Conservation (phyloP, 192 early-diverging fungal species). For the Linnemannia schmuckeri region DNA sequence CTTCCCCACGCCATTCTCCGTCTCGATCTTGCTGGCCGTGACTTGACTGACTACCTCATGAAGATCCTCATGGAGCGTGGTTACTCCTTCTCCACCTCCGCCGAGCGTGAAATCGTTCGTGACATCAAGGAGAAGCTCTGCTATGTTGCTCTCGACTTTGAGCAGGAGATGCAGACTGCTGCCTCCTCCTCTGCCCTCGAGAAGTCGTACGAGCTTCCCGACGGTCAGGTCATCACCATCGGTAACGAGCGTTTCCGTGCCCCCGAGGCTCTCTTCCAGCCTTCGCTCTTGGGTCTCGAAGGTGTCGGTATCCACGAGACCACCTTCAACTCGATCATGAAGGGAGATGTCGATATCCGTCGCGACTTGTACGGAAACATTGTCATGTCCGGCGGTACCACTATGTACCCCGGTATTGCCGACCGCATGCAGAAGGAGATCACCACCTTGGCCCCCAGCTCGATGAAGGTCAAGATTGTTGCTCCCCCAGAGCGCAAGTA, state of each 20-base stretch:
- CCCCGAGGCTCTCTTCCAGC: slow-evolving; percentile 98
- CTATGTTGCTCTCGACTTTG: slow-evolving; percentile 98
- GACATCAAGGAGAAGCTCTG: slow-evolving; percentile 99
- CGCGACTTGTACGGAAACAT: slow-evolving; percentile 97
- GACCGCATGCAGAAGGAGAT: slow-evolving; percentile 99
- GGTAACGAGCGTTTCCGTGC: slow-evolving; percentile 98
- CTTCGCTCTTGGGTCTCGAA: slow-evolving; percentile 91
- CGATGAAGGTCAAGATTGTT: slow-evolving; percentile 98
- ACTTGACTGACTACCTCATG: slow-evolving; percentile 95
- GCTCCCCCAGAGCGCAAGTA: slow-evolving; percentile 99
- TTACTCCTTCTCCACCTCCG: slow-evolving; percentile 95
- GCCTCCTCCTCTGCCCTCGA: slow-evolving; percentile 92
- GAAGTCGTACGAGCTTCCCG: slow-evolving; percentile 98
- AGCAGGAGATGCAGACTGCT: slow-evolving; percentile 97
- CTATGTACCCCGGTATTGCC: slow-evolving; percentile 98
- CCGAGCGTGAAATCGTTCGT: slow-evolving; percentile 98
- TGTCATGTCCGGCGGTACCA: slow-evolving; percentile 96
- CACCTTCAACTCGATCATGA: slow-evolving; percentile 97
- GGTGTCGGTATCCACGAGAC: slow-evolving; percentile 96
- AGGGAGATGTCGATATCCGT: slow-evolving; percentile 97
- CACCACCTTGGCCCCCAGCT: slow-evolving; percentile 92
- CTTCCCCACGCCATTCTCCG: slow-evolving; percentile 96
- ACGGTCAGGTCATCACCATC: slow-evolving; percentile 98
- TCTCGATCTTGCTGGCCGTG: slow-evolving; percentile 97
- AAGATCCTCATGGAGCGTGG: slow-evolving; percentile 96